These are phyloP conservation scores for Neocallimastix lanati DNA, from an alignment of 192 early-diverging fungal genomes.

Conservation along the genomic window DNA sequence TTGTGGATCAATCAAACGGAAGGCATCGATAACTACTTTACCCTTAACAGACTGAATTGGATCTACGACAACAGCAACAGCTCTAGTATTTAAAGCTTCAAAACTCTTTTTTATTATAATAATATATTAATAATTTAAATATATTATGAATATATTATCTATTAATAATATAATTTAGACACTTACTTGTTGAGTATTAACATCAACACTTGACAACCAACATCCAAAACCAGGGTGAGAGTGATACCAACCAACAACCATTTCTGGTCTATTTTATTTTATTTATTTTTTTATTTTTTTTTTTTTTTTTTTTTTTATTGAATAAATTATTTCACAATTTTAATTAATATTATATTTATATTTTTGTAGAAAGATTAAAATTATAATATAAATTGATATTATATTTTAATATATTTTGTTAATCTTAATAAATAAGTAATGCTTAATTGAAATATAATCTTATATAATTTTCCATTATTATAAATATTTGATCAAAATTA, in stretches of 20 bases:
- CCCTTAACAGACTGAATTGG: slow-evolving; percentile 99
- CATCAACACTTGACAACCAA: slow-evolving; percentile 98
- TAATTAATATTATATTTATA: too few relatives aligned
- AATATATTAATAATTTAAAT: too few relatives aligned
- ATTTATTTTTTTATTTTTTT: too few relatives aligned
- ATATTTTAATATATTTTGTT: too few relatives aligned
- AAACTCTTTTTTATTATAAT: slow-evolving; percentile 76
- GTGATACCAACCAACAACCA: slow-evolving; percentile 99
- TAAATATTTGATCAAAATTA: background rate
- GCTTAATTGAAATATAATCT: too few relatives aligned
- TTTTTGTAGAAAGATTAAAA: too few relatives aligned
- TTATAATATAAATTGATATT: too few relatives aligned
- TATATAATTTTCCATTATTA: slow-evolving; percentile 1
- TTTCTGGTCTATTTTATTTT: slow-evolving; percentile 55
- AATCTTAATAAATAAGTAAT: too few relatives aligned
- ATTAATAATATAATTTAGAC: slow-evolving; percentile 2
- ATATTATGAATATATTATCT: too few relatives aligned
- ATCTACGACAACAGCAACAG: slow-evolving; percentile 96
- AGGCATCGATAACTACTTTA: slow-evolving; percentile 99
- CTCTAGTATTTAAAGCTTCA: slow-evolving; percentile 76
- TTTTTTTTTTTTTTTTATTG: too few relatives aligned
- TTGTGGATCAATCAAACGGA: slow-evolving; percentile 87
- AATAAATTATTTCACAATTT: too few relatives aligned
- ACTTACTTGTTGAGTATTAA: slow-evolving; percentile 89
- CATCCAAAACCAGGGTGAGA: slow-evolving; percentile 99